Evolutionary conservation across 2,329 filamentous ascomycete species (phyloP), one percentile per base, ranked within the genome.

Genomic region (Gyromitra esculenta): DNA sequence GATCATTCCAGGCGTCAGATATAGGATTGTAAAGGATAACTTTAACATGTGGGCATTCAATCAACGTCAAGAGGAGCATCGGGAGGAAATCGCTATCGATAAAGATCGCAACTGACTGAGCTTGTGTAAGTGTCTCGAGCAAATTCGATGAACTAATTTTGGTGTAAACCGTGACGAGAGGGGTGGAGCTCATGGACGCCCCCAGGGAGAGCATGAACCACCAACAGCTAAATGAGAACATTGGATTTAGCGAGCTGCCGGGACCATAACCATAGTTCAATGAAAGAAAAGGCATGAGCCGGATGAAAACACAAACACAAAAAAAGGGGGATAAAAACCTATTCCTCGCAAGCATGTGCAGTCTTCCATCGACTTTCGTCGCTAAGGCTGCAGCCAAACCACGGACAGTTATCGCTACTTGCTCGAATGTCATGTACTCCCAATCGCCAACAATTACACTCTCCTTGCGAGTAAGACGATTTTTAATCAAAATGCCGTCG

Each of bases 151-250:
- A 43, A 21, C 59, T 52, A 8, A 73, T 45, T 50, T 68, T 62
- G 2, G 73, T 45, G 41, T 78, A 77, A 2, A 77, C 57, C 8
- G 63, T 73, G 5, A 77, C 73, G 2, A 78, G 50, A 15, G 67
- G 65, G 21, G 48, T 74, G 5, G 63, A 64, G 5, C 37, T 62
- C 67, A 76, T 65, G 13, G 67, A 62, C 0, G 76, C 76, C 7
- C 74, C 76, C 6, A 67, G 68, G 3, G 73, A 73, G 7, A 78
- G 64, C 64, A 78, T 77, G 25, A 74, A 74, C 76, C 76, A 78
- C 62, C 64, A 73, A 9, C 13, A 43, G 18, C 62, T 73, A 15
- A n/a, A 21, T 6, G n/a, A 60, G 7, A 1, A 25, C 5, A 13
- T 15, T 15, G 5, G 7, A 41, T 25, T 69, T 6, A 69, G 66